Conservation (phyloP, 2,329 filamentous ascomycete genomes). For the Paecilomyces sp. region DNA sequence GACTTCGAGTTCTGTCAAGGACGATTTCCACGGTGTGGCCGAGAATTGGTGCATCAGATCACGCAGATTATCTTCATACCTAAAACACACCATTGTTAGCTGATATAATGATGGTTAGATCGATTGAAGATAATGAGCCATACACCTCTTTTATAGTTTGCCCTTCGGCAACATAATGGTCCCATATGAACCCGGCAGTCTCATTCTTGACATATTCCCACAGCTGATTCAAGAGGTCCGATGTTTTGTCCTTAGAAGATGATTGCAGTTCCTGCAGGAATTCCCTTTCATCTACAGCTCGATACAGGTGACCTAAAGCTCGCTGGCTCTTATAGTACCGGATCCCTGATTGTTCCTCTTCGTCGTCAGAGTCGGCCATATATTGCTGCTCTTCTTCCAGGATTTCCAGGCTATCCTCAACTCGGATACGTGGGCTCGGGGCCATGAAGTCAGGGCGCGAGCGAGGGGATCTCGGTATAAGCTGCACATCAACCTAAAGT, state of each 20-base stretch:
- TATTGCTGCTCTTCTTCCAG: constrained; percentile 5
- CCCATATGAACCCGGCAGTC: constrained; percentile 15
- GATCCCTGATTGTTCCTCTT: constrained; percentile 23
- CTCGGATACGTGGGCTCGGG: constrained; percentile 13
- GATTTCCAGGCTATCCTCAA: constrained; percentile 8
- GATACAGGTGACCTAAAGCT: constrained; percentile 63
- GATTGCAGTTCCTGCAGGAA: constrained; percentile 11
- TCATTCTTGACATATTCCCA: constrained; percentile 11
- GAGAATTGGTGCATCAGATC: constrained; percentile 30
- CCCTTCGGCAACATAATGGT: constrained; percentile 11
- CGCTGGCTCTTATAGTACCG: constrained; percentile 62
- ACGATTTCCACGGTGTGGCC: constrained; percentile 41
- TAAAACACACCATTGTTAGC: constrained; percentile 16
- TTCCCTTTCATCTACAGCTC: constrained; percentile 66
- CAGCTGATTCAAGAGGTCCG: not conserved
- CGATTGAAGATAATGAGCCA: not conserved
- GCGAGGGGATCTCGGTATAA: constrained; percentile 6
- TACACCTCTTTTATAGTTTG: constrained; percentile 15
- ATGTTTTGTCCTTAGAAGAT: not conserved
- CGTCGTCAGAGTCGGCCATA: constrained; percentile 4
- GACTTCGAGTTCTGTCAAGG: constrained; percentile 46
- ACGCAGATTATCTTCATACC: constrained; percentile 42
- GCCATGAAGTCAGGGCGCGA: constrained; percentile 14
- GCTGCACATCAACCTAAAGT: constrained; percentile 7
- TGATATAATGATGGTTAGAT: not conserved